Base-by-base conservation (phyloP, 1,284 basidiomycete species). In the Sanghuangporus sanghuang region DNA sequence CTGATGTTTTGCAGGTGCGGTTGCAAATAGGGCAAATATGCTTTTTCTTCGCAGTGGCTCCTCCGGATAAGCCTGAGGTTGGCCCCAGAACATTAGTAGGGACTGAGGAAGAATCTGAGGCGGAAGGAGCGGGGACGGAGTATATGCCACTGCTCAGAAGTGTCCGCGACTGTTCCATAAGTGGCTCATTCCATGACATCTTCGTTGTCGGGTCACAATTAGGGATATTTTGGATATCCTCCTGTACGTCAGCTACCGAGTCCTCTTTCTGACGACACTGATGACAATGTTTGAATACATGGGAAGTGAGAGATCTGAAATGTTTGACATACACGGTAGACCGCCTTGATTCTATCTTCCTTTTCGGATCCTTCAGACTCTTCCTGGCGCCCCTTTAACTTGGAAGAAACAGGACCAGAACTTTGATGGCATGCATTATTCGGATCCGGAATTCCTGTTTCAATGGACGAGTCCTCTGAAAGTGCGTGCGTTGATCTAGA, bases 1-100 rank as follows among this genome's bases (percentile, higher is more conserved):
- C 92, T 69, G 86, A 88, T 50, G 92, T 94, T 59, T 89, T 91
- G 75, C 93, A 94, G 1, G 84, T 81, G 59, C 87, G 83, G 9
- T 87, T 84, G 70, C 89, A 90, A 6, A 81, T 85, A 2, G 74
- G 68, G 70, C 89, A 90, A 32, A 86, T 75, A 67, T 90, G 87
- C 40, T 72, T 77, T 61, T 71, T 72, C 59, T 69, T 69, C 16
- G 59, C 57, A 12, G 54, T 16, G 16, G 18, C 21, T 9, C 48
- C 21, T 12, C 7, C 48, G 6, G 42, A 27, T n/a, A 16, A 40
- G n/a, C 32, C 56, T 6, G 27, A 54, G 9, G 48, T 2, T 50
- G 48, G 9, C 18, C 48, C 48, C 23, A 18, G 18, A n/a, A 3
- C 6, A 21, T 18, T 16, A 32, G 21, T 27, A 44, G 46, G 11